Conservation (phyloP, 345 rosid species). For the Reutealis trisperma region DNA sequence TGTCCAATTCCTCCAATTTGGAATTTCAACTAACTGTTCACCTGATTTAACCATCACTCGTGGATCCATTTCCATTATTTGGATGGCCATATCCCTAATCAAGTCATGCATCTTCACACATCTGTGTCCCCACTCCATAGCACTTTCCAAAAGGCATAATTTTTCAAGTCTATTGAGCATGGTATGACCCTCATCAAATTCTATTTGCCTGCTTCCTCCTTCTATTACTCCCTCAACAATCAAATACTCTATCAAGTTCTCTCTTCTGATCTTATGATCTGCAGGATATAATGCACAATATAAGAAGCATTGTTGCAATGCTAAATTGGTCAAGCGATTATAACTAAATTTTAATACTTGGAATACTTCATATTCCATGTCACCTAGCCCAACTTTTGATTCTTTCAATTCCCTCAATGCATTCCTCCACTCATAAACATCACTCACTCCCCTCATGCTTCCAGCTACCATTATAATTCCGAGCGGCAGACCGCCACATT, state of each 20-base stretch:
- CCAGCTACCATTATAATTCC: not conserved
- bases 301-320: not conserved
- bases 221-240: not conserved
- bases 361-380: not conserved
- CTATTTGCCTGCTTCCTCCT: not conserved
- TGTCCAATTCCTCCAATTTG: not conserved
- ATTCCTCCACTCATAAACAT: conserved; percentile 20
- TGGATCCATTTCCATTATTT: not conserved
- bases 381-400: not conserved
- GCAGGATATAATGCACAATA: not conserved
- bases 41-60: not conserved
- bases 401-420: conserved; percentile 14
- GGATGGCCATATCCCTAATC: too few species aligned
- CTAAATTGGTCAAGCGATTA: not conserved
- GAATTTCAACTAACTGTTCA: not conserved
- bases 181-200: not conserved
- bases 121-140: too few species aligned
- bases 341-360: not conserved
- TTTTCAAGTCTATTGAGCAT: not conserved
- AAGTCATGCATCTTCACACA: too few species aligned
- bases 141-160: too few species aligned
- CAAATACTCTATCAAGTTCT: not conserved
- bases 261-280: not conserved
- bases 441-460: not conserved
- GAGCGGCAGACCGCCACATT: not conserved